phyloP scores from a whole-genome alignment of 805 yeast genomes.

The Saturnispora serradocipensis region DNA sequence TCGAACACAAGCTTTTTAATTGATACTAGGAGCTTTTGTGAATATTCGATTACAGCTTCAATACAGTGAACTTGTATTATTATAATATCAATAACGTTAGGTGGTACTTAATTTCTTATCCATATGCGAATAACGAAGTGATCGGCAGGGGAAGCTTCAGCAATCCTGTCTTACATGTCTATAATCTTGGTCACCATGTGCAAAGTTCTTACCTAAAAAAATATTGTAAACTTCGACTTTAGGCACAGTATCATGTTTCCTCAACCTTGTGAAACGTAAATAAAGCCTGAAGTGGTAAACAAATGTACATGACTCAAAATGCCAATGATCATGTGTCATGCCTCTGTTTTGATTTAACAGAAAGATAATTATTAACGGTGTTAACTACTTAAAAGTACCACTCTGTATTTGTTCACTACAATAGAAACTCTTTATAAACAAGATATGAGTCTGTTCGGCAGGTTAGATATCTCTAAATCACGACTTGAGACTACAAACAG shows the following conservation, averaged over 20 bases:
- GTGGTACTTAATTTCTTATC: no score
- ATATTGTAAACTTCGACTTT: slow-evolving; percentile 39
- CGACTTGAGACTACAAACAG: no score
- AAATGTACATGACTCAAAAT: slow-evolving; percentile 11
- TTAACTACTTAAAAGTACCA: no score
- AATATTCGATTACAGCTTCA: no score
- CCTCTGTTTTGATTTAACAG: neutral
- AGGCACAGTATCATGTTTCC: slow-evolving; percentile 28
- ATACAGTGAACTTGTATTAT: no score
- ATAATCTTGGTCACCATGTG: slow-evolving; percentile 25
- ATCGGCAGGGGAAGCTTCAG: no score
- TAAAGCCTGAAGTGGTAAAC: slow-evolving; percentile 12
- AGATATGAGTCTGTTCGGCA: neutral
- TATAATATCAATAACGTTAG: no score
- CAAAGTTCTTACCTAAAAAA: slow-evolving; percentile 41
- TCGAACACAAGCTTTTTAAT: no score
- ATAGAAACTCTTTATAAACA: neutral
- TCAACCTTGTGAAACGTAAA: slow-evolving; percentile 11
- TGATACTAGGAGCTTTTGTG: no score
- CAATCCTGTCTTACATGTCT: slow-evolving; percentile 11
- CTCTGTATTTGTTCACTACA: neutral
- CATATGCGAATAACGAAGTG: no score
- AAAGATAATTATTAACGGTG: no score
- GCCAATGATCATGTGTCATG: slow-evolving; percentile 11
- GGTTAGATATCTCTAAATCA: neutral